A percentile compares a stretch with the other conserved stretches of the same genome.
Evolutionary conservation across 164 flowering plant species (phyloP).

Genomic region (Dillenia turbinata): DNA sequence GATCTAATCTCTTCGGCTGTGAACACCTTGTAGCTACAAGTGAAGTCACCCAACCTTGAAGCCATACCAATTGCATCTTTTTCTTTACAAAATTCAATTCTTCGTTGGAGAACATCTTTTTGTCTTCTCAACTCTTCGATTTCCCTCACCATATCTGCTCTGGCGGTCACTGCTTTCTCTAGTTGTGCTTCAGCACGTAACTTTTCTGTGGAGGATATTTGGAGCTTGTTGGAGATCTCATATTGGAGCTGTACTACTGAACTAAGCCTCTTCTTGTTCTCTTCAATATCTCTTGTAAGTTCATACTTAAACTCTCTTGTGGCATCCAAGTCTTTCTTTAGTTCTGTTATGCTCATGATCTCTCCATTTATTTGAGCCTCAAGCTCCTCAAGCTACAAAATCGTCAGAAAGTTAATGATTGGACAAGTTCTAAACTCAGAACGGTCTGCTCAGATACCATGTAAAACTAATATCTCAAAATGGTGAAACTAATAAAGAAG

Average conservation of each 20-base stretch:
- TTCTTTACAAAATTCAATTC: constrained; percentile 57
- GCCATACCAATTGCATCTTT: constrained; percentile 39
- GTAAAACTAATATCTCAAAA: too few relatives aligned
- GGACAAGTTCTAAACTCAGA: too few relatives aligned
- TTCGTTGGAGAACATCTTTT: constrained; percentile 41
- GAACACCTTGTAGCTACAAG: constrained; percentile 40
- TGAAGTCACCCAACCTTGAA: constrained; percentile 10
- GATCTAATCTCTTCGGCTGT: constrained; percentile 37
- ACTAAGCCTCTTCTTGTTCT: constrained; percentile 36
- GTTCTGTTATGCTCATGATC: constrained; percentile 18
- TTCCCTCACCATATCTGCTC: constrained; percentile 37
- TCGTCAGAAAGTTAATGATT: constrained; percentile 16
- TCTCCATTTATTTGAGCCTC: constrained; percentile 35
- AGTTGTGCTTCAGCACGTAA: constrained; percentile 29
- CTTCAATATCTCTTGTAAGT: constrained; percentile 29
- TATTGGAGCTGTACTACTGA: constrained; percentile 39
- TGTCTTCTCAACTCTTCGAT: constrained; percentile 50
- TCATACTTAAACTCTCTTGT: constrained; percentile 31
- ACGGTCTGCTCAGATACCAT: too few relatives aligned
- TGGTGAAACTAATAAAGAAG: too few relatives aligned
- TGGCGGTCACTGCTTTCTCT: constrained; percentile 30
- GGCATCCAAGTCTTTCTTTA: constrained; percentile 28
- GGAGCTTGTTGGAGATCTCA: constrained; percentile 43
- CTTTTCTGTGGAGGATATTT: constrained; percentile 27
- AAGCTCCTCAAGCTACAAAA: constrained; percentile 36